Conservation (phyloP, 805 yeast species). For the Suhomyces faveliae region DNA sequence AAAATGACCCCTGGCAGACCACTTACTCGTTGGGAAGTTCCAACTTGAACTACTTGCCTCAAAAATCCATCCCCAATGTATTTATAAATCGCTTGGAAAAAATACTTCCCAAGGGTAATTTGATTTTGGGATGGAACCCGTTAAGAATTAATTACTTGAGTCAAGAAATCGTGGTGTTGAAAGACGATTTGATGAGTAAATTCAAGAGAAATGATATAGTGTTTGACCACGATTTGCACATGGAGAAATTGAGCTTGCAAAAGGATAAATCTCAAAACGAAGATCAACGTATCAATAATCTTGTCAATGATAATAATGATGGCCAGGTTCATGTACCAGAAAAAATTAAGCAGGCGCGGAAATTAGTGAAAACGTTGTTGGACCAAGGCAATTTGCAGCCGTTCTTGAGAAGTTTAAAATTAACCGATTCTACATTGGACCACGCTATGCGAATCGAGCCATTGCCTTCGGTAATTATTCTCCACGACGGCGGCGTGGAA, state of each 20-base stretch:
- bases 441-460: slow-evolving; percentile 71
- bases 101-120: slow-evolving; percentile 40
- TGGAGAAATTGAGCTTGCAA: slow-evolving; percentile 25
- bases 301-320: slow-evolving; percentile 16
- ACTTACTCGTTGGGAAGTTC: slow-evolving; percentile 58
- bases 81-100: slow-evolving; percentile 70
- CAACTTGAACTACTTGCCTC: slow-evolving; percentile 50
- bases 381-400: slow-evolving; percentile 92
- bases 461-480: slow-evolving; percentile 59
- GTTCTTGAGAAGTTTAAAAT: slow-evolving; percentile 57
- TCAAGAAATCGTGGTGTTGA: slow-evolving; percentile 73
- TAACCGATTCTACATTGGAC: slow-evolving; percentile 70
- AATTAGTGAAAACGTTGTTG: slow-evolving; percentile 72
- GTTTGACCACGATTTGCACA: slow-evolving; percentile 43
- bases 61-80: slow-evolving; percentile 62
- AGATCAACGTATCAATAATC: slow-evolving; percentile 22
- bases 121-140: slow-evolving; percentile 65
- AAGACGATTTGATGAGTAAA: slow-evolving; percentile 72
- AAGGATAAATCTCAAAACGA: slow-evolving; percentile 10
- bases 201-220: slow-evolving; percentile 67
- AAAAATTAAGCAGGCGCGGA: slow-evolving; percentile 58
- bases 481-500: slow-evolving; percentile 74
- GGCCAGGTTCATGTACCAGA: slow-evolving; percentile 34
- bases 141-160: slow-evolving; percentile 71
- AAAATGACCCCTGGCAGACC: slow-evolving; percentile 91